A percentile compares a stretch with the other conserved stretches of the same genome.
phyloP scores from a whole-genome alignment of 2,329 filamentous ascomycete genomes.

The Penicillium digitatum region DNA sequence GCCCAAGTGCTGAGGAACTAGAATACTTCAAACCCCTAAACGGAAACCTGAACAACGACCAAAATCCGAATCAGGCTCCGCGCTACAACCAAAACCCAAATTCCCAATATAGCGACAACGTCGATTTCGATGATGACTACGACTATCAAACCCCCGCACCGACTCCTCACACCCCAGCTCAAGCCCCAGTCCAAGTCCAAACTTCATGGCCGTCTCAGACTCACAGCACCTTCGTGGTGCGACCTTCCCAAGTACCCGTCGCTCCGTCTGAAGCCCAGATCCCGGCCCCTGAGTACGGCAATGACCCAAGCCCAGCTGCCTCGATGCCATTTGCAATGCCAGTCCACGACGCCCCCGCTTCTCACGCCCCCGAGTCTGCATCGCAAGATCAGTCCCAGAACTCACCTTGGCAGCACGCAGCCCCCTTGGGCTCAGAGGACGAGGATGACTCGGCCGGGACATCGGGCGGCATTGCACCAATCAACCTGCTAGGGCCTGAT shows the following conservation, averaged over 20 bases:
- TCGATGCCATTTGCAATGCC: neutral
- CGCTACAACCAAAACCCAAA: neutral
- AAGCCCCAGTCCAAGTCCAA: neutral
- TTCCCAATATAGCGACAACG: neutral
- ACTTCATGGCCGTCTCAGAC: neutral
- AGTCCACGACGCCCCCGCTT: neutral
- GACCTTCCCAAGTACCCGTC: neutral
- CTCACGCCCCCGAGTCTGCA: neutral
- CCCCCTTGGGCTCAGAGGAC: neutral
- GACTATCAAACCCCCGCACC: neutral
- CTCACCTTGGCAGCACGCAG: fast-evolving
- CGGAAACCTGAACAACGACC: neutral
- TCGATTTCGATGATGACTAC: neutral
- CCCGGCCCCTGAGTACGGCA: neutral
- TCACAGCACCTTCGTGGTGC: neutral
- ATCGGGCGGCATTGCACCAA: slow-evolving; percentile 4
- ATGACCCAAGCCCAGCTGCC: neutral
- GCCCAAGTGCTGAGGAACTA: neutral
- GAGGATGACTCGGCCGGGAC: neutral
- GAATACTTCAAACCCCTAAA: neutral
- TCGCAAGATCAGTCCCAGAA: neutral
- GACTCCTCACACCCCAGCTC: neutral
- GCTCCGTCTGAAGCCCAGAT: neutral
- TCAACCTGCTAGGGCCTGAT: slow-evolving; percentile 9
- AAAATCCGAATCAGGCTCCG: neutral